Base-by-base conservation (phyloP, 1,284 basidiomycete species). In the Fomitiporia mediterranea region DNA sequence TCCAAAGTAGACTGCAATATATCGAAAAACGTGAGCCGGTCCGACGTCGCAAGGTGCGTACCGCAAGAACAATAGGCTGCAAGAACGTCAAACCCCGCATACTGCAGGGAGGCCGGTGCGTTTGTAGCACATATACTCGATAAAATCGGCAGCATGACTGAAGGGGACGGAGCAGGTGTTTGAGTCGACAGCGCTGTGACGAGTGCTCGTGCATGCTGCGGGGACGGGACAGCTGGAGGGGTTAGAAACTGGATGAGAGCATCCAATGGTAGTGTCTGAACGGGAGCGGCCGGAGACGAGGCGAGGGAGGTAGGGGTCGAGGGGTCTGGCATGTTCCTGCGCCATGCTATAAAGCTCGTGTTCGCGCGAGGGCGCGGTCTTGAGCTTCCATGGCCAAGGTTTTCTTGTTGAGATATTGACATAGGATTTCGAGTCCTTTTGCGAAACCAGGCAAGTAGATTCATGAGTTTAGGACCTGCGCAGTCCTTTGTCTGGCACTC, bases 61-160 rank as follows among this genome's bases (percentile, higher is more conserved):
- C 81, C 78, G 32, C 71, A 71, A 60, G 83, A 79, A 70, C 80
- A 82, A 65, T 84, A 89, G 0, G 84, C 75, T 11, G 82, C 72
- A 48, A 90, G 72, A 52, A 89, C 79, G 57, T 90, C 87, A 62
- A 77, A 88, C 0, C 87, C 87, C 0, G 81, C 78, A 7, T 77
- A 78, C 64, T 86, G 85, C 4, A 89, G 60, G 0, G 79, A 68
- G 0, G 74, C 59, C 1, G 86, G 83, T 0, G 76, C 73, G 19
- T 80, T 73, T 32, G 71, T 59, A 13, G 66, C 62, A 64, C 87
- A 90, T 4, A 90, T 72, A 1, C 76, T 75, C 2, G 73, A 73
- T 2, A 89, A 69, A 55, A 89, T 74, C 15, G 83, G 80, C 55
- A 75, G 77, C 8, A 89, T 68, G 8, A 65, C 60, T 11, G 74